A percentile compares a stretch with the other conserved stretches of the same genome.
Conservation (phyloP, 2,329 filamentous ascomycete species). For the Alternaria triticimaculans region DNA sequence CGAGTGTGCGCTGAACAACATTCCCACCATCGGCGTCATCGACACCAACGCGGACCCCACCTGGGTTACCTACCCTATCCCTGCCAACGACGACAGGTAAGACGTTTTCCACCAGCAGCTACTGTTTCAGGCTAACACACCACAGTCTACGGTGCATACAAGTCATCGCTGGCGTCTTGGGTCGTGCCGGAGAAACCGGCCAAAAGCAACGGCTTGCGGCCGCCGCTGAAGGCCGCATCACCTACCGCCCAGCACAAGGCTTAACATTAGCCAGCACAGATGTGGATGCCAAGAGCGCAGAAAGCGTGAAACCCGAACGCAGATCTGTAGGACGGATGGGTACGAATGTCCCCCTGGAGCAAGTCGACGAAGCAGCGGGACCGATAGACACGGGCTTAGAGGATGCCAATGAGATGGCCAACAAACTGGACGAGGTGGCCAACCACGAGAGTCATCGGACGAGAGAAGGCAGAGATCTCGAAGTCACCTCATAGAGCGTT, state of each 20-base stretch:
- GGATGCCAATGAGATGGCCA: conserved; percentile 23
- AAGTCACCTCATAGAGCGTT: conserved; percentile 20
- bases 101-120: conserved; percentile 24
- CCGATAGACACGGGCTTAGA: conserved; percentile 10
- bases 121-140: conserved; percentile 9
- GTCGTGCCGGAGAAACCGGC: conserved; percentile 81
- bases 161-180: conserved; percentile 84
- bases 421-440: conserved; percentile 32
- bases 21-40: conserved; percentile 93
- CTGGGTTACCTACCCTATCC: conserved; percentile 95
- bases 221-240: conserved; percentile 67
- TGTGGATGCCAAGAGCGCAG: conserved; percentile 4
- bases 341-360: background rate
- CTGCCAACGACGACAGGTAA: conserved; percentile 93
- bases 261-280: conserved; percentile 28
- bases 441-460: conserved; percentile 33
- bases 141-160: conserved; percentile 78
- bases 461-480: conserved; percentile 28
- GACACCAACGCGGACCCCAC: conserved; percentile 93
- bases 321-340: conserved; percentile 4
- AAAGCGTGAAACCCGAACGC: background rate
- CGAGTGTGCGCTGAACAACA: conserved; percentile 85
- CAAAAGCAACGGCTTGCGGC: conserved; percentile 69
- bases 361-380: conserved; percentile 1
- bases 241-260: conserved; percentile 56